Base-by-base conservation (phyloP, 495 filamentous ascomycete species). In the Penicillium paxilli region DNA sequence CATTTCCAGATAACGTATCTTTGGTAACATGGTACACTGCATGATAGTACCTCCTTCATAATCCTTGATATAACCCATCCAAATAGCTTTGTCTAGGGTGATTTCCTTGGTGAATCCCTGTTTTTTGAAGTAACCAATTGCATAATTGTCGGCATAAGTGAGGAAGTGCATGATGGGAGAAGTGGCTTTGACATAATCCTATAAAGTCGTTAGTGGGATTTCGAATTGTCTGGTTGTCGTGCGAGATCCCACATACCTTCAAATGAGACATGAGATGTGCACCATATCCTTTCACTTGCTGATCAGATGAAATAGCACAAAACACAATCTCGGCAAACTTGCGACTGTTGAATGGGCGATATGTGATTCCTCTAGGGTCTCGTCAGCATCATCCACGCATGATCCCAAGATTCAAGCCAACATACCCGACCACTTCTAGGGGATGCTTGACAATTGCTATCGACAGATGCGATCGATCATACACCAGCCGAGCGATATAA, bases 51-150 rank as follows among this genome's bases (percentile, higher is more conserved):
- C 94, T 24, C 94, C 94, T 74, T 98, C 94, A 70, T 98, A 98
- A 70, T 98, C 94, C 71, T 98, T 98, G 70, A 98, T 98, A 66
- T 97, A 98, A 24, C 94, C 94, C 95, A 98, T 98, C 94, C 94
- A 98, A 16, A 90, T 86, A 7, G 87, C 83, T 64, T 84, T 88
- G 40, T 92, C 90, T 1, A 98, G 83, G 0, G 91, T 96, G 59
- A 98, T 98, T 57, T 98, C 92, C 68, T 98, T 98, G 0, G 95
- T 98, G 60, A 98, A 98, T 0, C 94, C 94, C 70, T 98, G 94
- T 70, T 98, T 98, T 69, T 98, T 96, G 77, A 98, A 98, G 66
- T 98, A 98, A 7, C 95, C 94, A 58, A 97, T 98, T 19, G 94
- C 94, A 64, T 98, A 98, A 67, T 98, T 98, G 69, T 98, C 95